These are phyloP conservation scores for Pyrus communis DNA, from an alignment of 306 rosid species.

Conservation along the genomic window DNA sequence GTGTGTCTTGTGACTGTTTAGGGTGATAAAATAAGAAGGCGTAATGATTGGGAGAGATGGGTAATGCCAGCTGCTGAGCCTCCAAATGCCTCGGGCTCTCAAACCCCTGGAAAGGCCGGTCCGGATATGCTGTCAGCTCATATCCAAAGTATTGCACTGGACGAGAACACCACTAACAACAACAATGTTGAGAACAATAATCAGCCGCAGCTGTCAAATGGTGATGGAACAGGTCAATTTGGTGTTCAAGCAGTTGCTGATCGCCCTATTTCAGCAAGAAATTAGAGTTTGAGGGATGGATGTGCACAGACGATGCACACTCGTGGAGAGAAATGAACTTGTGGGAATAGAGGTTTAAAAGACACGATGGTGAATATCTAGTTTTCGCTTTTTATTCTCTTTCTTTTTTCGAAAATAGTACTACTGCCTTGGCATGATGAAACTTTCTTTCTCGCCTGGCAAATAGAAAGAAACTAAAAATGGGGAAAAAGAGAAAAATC, in stretches of 20 bases:
- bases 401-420: constrained; percentile 7
- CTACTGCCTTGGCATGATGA: constrained; percentile 25
- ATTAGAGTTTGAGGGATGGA: constrained; percentile 31
- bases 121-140: constrained; percentile 39
- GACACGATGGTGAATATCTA: constrained; percentile 26
- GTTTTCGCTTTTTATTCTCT: constrained; percentile 5
- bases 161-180: constrained; percentile 23
- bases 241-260: constrained; percentile 29
- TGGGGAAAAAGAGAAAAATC: constrained; percentile 22
- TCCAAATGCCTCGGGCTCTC: constrained; percentile 26
- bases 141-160: constrained; percentile 40
- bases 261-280: constrained; percentile 40
- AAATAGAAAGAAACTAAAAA: constrained; percentile 24
- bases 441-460: constrained; percentile 34
- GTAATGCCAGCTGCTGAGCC: constrained; percentile 44
- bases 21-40: constrained; percentile 81
- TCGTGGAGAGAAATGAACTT: constrained; percentile 2
- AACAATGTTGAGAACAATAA: constrained; percentile 12
- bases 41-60: constrained; percentile 66
- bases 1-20: constrained; percentile 13
- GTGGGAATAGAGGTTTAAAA: constrained; percentile 23
- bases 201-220: constrained; percentile 28
- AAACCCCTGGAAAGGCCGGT: constrained; percentile 25
- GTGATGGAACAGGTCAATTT: constrained; percentile 28
- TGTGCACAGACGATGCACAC: constrained; percentile 23